Evolutionary conservation across 164 flowering plant genomes (phyloP), one percentile per base, ranked within the genome.

Genomic region (Umbilicus rupestris): DNA sequence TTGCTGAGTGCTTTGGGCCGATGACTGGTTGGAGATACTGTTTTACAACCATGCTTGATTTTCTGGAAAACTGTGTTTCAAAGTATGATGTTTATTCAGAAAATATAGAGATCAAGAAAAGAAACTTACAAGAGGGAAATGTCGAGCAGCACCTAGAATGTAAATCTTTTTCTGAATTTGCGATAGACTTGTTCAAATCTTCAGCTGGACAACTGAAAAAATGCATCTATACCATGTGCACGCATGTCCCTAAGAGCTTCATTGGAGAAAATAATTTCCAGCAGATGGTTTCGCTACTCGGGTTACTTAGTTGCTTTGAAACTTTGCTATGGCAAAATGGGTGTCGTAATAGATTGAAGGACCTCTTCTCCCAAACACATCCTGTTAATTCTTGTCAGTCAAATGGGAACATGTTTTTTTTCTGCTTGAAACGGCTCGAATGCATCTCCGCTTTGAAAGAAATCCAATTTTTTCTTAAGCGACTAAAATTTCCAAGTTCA

Each of bases 1-100:
- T 92, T 45, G 29, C 45, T 0, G 75, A 82, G 62, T 84, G 83
- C 71, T 79, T 85, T 69, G 79, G 63, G 1, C 78, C 78, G 3
- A 5, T 68, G 14, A 75, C 80, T 55, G 84, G 73, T 22, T 74
- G 77, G 77, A 74, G 16, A 30, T 64, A 68, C 52, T 68, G 69
- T 39, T 58, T 74, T 19, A 22, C 39, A 14, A 57, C 69, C 28
- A 39, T 74, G 69, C 59, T 68, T 3, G 63, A 60, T 71, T 58
- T 65, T 66, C 67, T 74, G 28, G 63, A 74, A 65, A 60, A 66
- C 16, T 66, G 69, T 60, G 66, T 55, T 8, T 46, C 67, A 22
- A 45, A 68, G 58, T 68, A 70, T 46, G 64, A 46, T 6, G 39
- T 63, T 26, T 66, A 49, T 44, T 26, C 33, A 50, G 68, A 73